Evolutionary conservation across 176 grass and related monocot species (phyloP), one percentile per base, ranked within the genome.

Genomic region (Neostapfia colusana): DNA sequence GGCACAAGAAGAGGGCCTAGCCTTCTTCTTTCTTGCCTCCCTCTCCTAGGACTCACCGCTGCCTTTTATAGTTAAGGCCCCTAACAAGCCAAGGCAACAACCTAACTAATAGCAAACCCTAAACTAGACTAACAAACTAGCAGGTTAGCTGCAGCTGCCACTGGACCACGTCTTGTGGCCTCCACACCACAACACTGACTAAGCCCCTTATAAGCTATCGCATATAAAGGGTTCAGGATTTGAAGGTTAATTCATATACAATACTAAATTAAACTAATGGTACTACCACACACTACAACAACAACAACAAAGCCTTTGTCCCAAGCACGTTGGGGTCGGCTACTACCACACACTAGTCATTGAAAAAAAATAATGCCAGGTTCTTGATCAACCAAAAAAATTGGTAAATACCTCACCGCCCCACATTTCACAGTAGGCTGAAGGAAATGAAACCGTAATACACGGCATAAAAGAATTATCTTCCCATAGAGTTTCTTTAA

Each of bases 181-280:
- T 51, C 20, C 48, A 51, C 17, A 7, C 48, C 48, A 51, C 48
- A 51, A 51, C 15, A 18, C n/a, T n/a, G 2, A 31, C 53, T 68
- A 17, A 67, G 18, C 26, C 28, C 23, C 56, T 27, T 38, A 39
- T 26, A 51, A 58, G 49, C 15, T 18, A 69, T 8, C 55, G 75
- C 34, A 80, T 31, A 63, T 56, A 56, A 58, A 43, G 57, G 66
- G 34, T 73, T 69, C 36, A 23, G 43, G 26, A 8, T 55, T 63
- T n/a, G n/a, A 35, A 74, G 37, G 2, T 63, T 31, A 46, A 21
- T 14, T 77, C 26, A 24, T 37, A 11, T 76, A 44, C 36, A 81
- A 39, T 50, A 44, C 42, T 39, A 64, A 63, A 82, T 23, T 5
- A 42, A 63, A 62, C 17, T 44, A 31, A 44, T 14, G 26, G 15